Conservation (phyloP, 495 filamentous ascomycete species). For the Penicillium pulvis region DNA sequence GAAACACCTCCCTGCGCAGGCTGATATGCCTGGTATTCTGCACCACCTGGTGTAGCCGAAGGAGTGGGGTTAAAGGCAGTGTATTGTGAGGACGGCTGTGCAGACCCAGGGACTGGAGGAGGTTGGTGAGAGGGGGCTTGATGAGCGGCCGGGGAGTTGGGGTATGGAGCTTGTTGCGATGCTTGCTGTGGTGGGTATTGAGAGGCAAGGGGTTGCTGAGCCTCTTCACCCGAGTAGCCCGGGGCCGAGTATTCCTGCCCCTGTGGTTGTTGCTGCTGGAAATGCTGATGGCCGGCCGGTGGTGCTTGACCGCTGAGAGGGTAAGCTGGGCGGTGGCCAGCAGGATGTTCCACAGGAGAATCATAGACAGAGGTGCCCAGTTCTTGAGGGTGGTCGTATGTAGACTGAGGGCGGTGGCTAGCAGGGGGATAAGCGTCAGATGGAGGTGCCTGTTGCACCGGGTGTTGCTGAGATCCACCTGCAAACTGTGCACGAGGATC, state of each 20-base stretch:
- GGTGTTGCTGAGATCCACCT: conserved; percentile 21
- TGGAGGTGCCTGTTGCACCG: conserved; percentile 36
- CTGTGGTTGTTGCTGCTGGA: conserved; percentile 39
- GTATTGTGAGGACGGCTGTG: conserved; percentile 49
- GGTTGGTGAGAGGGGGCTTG: conserved; percentile 51
- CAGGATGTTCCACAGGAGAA: conserved; percentile 63
- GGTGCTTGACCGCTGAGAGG: conserved; percentile 45
- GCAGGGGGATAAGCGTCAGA: conserved; percentile 44
- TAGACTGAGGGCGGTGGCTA: conserved; percentile 66
- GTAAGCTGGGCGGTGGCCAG: conserved; percentile 45
- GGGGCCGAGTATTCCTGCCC: conserved; percentile 59
- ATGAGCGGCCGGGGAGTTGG: conserved; percentile 39
- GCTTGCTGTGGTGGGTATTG: conserved; percentile 40
- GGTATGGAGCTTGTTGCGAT: conserved; percentile 51
- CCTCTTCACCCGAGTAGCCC: conserved; percentile 60
- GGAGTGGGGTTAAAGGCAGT: conserved; percentile 37
- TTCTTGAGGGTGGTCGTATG: conserved; percentile 79
- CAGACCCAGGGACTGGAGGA: conserved; percentile 43
- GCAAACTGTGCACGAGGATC: conserved; percentile 48
- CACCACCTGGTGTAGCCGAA: conserved; percentile 33
- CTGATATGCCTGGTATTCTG: conserved; percentile 57
- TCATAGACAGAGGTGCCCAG: conserved; percentile 83
- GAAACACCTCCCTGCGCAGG: conserved; percentile 36
- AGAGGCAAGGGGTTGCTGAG: conserved; percentile 30
- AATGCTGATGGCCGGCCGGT: conserved; percentile 38